Evolutionary conservation across 352 stramenopile species (phyloP), one percentile per base, ranked within the genome.

Genomic region (Pythium utonaiense): DNA sequence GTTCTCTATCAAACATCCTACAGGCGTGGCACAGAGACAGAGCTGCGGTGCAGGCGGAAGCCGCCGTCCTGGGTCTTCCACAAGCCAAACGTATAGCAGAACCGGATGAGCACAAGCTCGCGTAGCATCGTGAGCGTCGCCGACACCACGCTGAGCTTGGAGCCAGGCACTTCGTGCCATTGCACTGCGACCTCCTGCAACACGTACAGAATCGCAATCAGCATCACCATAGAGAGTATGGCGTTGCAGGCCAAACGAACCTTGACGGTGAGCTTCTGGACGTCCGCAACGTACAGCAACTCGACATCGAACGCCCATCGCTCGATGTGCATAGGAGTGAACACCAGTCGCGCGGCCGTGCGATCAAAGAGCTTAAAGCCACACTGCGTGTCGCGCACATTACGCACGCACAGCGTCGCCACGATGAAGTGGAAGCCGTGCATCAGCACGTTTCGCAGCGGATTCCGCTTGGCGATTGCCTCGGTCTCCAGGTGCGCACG

Each of bases 231-330:
- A n/a, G n/a, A n/a, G n/a, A n/a, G 28, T 10, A 33, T 33, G 28
- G 28, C 5, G 28, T 33, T 5, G 28, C 28, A 33, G 9, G 28
- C 1, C 16, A 16, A 21, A 44, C 54, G 9, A 52, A 88, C 82
- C 77, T 89, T 88, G 44, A 93, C 74, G 16, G 58, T 52, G 53
- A 93, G 71, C 24, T 77, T 74, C 36, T 68, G 83, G 49, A 58
- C 70, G 3, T 67, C 80, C 17, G 84, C 89, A 50, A 98, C 63
- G 69, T 90, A 97, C 25, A 98, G 70, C 59, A 98, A 53, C 60
- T 98, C 93, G n/a, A 97, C 89, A 66, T 98, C 93, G 68, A 98
- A 98, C 19, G 89, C 90, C 93, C 93, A 98, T 36, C 93, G 86
- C 57, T 98, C 83, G 19, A 98, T 90, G 75, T 98, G 93, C 75